Evolutionary conservation across 2,329 filamentous ascomycete genomes (phyloP).

Genomic region (Calonectria pseudoreteaudii): DNA sequence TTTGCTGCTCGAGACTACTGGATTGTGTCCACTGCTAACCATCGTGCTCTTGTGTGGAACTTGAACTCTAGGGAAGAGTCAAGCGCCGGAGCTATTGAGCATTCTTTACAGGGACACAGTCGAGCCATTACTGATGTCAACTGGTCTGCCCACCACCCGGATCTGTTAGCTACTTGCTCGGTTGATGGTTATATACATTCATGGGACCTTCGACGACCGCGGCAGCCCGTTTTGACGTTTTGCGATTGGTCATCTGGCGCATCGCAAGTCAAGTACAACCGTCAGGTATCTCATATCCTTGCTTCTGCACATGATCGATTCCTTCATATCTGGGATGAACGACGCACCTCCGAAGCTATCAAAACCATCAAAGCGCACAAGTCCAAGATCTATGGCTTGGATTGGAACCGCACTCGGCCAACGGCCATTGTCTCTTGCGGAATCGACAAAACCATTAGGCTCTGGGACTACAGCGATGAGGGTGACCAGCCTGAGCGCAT

Average conservation of each 20-base stretch:
- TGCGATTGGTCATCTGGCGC: constrained; percentile 95
- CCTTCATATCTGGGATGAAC: constrained; percentile 90
- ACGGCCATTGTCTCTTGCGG: constrained; percentile 87
- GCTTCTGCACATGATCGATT: constrained; percentile 92
- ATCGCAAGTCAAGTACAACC: constrained; percentile 95
- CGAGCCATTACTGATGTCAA: constrained; percentile 96
- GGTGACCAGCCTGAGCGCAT: constrained; percentile 77
- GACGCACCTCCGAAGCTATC: constrained; percentile 81
- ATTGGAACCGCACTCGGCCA: constrained; percentile 86
- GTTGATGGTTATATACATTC: constrained; percentile 94
- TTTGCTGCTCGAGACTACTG: constrained; percentile 91
- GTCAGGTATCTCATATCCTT: constrained; percentile 86
- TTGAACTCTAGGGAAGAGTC: constrained; percentile 83
- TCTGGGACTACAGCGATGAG: constrained; percentile 82
- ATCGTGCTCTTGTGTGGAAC: constrained; percentile 95
- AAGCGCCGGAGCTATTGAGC: constrained; percentile 78
- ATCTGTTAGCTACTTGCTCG: constrained; percentile 88
- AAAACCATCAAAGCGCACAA: constrained; percentile 88
- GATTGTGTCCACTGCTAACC: constrained; percentile 94
- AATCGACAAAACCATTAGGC: constrained; percentile 90
- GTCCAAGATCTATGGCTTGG: constrained; percentile 94
- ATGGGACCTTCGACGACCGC: constrained; percentile 86
- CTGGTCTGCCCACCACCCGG: constrained; percentile 92
- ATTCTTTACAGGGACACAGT: constrained; percentile 84
- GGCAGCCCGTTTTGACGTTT: constrained; percentile 81